Evolutionary conservation across 768 basidiomycete genomes (phyloP).

Genomic region (Mycena latifolia): DNA sequence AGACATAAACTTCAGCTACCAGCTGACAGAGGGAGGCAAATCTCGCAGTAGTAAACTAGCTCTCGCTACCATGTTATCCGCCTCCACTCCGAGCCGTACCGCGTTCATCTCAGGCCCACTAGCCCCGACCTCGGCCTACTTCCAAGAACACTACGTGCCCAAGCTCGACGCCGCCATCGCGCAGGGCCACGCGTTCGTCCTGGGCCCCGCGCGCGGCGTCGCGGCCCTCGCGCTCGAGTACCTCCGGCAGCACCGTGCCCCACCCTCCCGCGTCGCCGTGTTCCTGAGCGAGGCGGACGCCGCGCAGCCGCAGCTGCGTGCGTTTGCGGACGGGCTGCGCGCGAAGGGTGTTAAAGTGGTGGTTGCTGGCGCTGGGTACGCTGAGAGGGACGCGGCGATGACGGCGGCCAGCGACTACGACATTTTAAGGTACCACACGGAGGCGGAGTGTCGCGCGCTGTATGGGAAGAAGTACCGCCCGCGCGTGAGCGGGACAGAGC

Average conservation of each 20-base stretch:
- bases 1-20: too few species aligned
- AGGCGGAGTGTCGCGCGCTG: conserved; percentile 37
- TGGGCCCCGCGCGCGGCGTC: conserved; percentile 38
- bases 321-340: conserved; percentile 28
- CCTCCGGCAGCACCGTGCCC: conserved; percentile 29
- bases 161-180: conserved; percentile 33
- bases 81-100: too few species aligned
- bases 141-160: conserved; percentile 35
- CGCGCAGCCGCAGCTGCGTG: neutral
- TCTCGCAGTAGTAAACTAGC: too few species aligned
- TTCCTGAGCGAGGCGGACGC: conserved; percentile 38
- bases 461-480: conserved; percentile 39
- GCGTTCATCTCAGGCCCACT: conserved; percentile 34
- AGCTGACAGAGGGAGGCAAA: too few species aligned
- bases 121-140: conserved; percentile 30
- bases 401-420: conserved; percentile 45
- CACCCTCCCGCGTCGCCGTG: conserved; percentile 34
- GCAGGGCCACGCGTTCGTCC: conserved; percentile 39
- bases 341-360: conserved; percentile 35
- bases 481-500: conserved; percentile 43
- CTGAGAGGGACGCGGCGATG: conserved; percentile 44
- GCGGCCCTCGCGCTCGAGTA: conserved; percentile 38
- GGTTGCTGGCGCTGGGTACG: conserved; percentile 38
- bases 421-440: conserved; percentile 44
- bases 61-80: too few species aligned